A percentile compares a stretch with the other conserved stretches of the same genome.
Conservation (phyloP, 192 early-diverging fungal genomes). For the Linnemannia zychae region DNA sequence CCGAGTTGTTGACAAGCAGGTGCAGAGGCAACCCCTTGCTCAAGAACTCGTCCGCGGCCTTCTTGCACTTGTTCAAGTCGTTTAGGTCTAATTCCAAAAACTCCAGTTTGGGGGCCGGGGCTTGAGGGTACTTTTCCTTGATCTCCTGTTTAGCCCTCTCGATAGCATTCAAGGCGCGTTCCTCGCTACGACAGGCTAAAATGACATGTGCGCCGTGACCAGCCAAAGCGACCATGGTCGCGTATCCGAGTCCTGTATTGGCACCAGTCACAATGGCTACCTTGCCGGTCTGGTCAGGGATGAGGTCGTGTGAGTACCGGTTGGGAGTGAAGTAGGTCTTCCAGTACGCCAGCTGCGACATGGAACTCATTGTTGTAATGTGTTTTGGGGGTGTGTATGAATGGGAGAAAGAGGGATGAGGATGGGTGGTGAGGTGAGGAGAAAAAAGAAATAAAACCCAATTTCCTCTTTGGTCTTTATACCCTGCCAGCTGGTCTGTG, state of each 20-base stretch:
- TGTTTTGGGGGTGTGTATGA: no score
- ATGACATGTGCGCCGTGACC: slow-evolving; percentile 43
- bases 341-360: neutral
- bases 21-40: slow-evolving; percentile 55
- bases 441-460: no score
- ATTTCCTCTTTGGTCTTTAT: no score
- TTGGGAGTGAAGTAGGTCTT: slow-evolving; percentile 10
- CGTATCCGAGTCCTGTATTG: slow-evolving; percentile 58
- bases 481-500: no score
- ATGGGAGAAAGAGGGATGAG: no score
- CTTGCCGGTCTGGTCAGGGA: slow-evolving; percentile 58
- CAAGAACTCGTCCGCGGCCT: slow-evolving; percentile 49
- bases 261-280: slow-evolving; percentile 64
- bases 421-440: no score
- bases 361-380: no score
- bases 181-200: slow-evolving; percentile 22
- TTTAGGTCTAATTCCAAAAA: slow-evolving; percentile 44
- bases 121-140: slow-evolving; percentile 2
- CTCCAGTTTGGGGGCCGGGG: slow-evolving; percentile 17
- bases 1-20: slow-evolving; percentile 58
- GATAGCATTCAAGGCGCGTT: slow-evolving; percentile 19
- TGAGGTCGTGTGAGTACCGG: slow-evolving; percentile 30
- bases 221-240: slow-evolving; percentile 33
- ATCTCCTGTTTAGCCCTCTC: slow-evolving; percentile 25
- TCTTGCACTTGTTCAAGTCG: neutral